Evolutionary conservation across 2,329 filamentous ascomycete species (phyloP), one percentile per base, ranked within the genome.

Genomic region (Lasiodiplodia hormozganensis): DNA sequence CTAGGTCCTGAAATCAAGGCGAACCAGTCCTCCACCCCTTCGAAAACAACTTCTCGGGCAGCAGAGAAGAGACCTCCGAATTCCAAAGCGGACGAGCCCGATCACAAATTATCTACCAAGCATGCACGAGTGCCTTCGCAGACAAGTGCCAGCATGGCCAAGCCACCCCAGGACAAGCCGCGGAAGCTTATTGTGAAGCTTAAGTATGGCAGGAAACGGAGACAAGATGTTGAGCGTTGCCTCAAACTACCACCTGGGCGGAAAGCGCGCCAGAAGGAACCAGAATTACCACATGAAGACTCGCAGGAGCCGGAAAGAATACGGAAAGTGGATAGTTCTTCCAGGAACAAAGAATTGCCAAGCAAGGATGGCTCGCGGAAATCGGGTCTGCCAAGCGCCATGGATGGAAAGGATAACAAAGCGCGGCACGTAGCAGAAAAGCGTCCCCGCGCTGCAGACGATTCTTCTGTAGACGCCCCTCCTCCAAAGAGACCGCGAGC

Each of bases 171-270:
- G 14, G 67, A 68, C 3, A 78, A 74, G 70, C 67, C 69, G 47
- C 60, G 57, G n/a, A 77, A 74, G 67, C 77, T 84, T 43, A 76
- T 86, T 54, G 82, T 86, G 31, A 85, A 80, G 70, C 74, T 87
- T 51, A 85, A 82, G 69, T 87, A 86, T 72, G 83, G 84, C 18
- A 85, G 83, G 72, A 75, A 80, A 51, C 83, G 84, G 72, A 77
- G 78, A 52, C 82, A 81, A 66, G 81, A 82, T n/a, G 80, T 87
- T 38, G 81, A 83, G 36, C 71, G 75, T 31, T 68, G 78, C 14
- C 73, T 81, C 56, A 73, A 73, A 12, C 70, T 80, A 10, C 77
- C 77, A 6, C 72, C 77, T 0, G 64, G 31, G 14, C 68, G 69
- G 16, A 79, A 75, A 64, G 74, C 77, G 38, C 76, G 74, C 14